These are phyloP conservation scores for Chalciporus sp. DNA, from an alignment of 1,284 basidiomycete genomes.

Conservation along the genomic window DNA sequence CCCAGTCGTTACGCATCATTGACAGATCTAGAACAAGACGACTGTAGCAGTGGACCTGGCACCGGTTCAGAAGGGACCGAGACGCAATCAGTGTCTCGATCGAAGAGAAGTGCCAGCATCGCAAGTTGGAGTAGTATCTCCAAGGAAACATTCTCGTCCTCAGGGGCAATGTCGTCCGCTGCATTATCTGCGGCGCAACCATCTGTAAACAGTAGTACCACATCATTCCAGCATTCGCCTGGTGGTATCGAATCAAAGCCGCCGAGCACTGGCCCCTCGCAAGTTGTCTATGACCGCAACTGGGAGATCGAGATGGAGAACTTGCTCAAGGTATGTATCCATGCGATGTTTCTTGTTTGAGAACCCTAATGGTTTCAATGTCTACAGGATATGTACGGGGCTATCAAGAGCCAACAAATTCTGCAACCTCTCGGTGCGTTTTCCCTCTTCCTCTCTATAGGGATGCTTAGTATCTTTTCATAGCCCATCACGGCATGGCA, in stretches of 20 bases:
- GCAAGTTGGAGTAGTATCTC: conserved; percentile 81
- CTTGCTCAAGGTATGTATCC: conserved; percentile 70
- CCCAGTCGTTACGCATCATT: conserved; percentile 53
- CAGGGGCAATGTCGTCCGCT: conserved; percentile 40
- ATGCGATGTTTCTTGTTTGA: not conserved
- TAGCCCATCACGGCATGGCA: conserved; percentile 42
- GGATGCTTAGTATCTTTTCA: conserved; percentile 41
- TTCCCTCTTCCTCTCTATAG: conserved; percentile 36
- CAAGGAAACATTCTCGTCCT: conserved; percentile 51
- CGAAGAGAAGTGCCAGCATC: conserved; percentile 78
- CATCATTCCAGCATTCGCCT: conserved; percentile 46
- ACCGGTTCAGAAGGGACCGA: conserved; percentile 52
- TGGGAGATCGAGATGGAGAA: conserved; percentile 89
- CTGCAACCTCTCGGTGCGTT: conserved; percentile 70
- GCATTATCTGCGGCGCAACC: conserved; percentile 37
- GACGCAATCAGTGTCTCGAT: conserved; percentile 48
- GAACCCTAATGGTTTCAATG: conserved; percentile 7
- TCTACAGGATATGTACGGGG: conserved; percentile 88
- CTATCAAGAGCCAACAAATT: conserved; percentile 90
- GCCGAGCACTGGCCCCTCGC: conserved; percentile 33
- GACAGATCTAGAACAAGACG: conserved; percentile 69
- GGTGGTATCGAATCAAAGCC: conserved; percentile 41
- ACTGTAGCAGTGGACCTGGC: conserved; percentile 60
- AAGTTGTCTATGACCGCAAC: conserved; percentile 56
- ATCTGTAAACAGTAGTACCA: conserved; percentile 37